Conservation (phyloP, 768 basidiomycete species). For the Termitomyces sp. region DNA sequence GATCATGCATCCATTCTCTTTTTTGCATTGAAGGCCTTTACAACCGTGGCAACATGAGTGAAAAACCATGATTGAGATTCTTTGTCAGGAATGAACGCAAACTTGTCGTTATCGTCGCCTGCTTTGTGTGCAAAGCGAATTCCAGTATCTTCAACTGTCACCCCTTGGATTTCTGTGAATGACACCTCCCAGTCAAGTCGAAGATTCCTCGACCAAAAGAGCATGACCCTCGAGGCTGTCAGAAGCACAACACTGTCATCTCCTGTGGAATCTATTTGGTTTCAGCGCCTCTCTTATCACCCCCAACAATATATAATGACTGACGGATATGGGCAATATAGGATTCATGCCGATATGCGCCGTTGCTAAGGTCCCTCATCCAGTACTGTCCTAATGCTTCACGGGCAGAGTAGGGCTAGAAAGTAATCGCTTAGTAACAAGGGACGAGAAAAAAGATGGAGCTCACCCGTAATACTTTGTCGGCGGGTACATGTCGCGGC, state of each 20-base stretch:
- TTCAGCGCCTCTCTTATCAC: neutral
- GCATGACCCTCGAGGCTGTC: constrained; percentile 73
- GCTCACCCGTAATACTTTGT: constrained; percentile 83
- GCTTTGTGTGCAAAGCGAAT: constrained; percentile 82
- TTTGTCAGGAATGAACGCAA: constrained; percentile 73
- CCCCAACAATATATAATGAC: neutral
- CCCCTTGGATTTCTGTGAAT: constrained; percentile 79
- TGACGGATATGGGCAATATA: constrained; percentile 92
- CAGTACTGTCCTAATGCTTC: constrained; percentile 95
- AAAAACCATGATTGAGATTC: constrained; percentile 78
- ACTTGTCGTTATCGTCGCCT: constrained; percentile 71
- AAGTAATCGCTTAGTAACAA: neutral
- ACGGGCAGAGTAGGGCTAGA: constrained; percentile 80
- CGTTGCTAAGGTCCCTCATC: constrained; percentile 93
- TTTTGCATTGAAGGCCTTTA: constrained; percentile 69
- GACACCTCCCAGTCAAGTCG: constrained; percentile 90
- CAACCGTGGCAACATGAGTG: constrained; percentile 66
- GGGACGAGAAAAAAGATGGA: neutral
- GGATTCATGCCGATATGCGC: constrained; percentile 73
- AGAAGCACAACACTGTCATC: constrained; percentile 78
- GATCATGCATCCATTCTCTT: constrained; percentile 58
- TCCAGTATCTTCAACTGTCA: constrained; percentile 87
- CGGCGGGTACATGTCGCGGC: constrained; percentile 83
- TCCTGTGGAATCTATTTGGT: constrained; percentile 57
- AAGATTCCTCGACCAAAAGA: constrained; percentile 82